Evolutionary conservation across 1,139 yeast species (phyloP).

Genomic region (Zygoascus sp.): DNA sequence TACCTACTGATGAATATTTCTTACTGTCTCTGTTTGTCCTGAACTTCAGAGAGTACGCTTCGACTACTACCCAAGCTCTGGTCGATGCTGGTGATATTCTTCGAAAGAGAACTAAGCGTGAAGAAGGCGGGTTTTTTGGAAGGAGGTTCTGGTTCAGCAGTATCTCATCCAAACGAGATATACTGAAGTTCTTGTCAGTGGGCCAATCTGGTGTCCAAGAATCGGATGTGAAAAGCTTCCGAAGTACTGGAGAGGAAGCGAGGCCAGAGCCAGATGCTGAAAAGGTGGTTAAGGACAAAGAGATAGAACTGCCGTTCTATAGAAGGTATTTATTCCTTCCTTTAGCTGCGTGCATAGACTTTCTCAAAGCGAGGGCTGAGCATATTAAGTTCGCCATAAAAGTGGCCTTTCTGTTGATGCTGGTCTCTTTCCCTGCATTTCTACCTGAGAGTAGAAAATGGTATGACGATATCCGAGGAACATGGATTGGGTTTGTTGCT

Average conservation of each 20-base stretch:
- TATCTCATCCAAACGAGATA: slow-evolving; percentile 33
- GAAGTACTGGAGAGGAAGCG: neutral
- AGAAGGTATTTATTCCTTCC: neutral
- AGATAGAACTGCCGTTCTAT: neutral
- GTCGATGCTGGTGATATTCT: slow-evolving; percentile 34
- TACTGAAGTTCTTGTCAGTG: slow-evolving; percentile 36
- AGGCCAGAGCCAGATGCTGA: slow-evolving; percentile 2
- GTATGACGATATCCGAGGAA: slow-evolving; percentile 44
- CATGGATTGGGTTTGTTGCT: slow-evolving; percentile 52
- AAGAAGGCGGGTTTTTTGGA: slow-evolving; percentile 38
- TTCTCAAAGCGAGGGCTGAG: neutral
- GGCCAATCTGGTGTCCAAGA: slow-evolving; percentile 26
- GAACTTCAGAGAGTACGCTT: slow-evolving; percentile 42
- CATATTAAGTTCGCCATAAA: slow-evolving; percentile 40
- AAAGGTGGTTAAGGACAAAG: neutral
- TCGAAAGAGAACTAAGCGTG: slow-evolving; percentile 33
- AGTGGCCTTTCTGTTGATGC: slow-evolving; percentile 42
- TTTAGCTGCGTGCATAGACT: neutral
- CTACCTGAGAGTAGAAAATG: slow-evolving; percentile 43
- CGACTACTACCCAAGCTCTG: slow-evolving; percentile 34
- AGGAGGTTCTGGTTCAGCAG: slow-evolving; percentile 42
- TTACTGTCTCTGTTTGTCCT: slow-evolving; percentile 45
- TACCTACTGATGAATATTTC: slow-evolving; percentile 48
- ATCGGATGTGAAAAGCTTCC: slow-evolving; percentile 23
- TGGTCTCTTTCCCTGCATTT: slow-evolving; percentile 48